Conservation (phyloP, 208 protist genomes). For the Trypanosoma lewisi region DNA sequence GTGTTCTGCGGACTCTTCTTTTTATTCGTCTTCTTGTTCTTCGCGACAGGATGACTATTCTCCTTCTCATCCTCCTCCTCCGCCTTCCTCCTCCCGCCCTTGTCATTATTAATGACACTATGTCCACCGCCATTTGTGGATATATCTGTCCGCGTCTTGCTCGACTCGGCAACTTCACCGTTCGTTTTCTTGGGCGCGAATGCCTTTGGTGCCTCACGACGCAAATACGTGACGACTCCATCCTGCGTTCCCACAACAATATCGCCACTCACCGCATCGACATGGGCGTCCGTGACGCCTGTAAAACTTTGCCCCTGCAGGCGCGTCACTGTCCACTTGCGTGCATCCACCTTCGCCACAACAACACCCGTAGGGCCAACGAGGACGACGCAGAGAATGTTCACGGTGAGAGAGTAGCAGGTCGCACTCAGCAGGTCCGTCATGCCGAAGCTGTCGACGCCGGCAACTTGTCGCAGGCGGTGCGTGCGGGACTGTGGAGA, state of each 20-base stretch:
- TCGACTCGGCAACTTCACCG: background rate
- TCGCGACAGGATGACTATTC: background rate
- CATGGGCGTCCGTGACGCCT: slow-evolving; percentile 38
- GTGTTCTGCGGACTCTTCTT: background rate
- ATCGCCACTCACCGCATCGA: slow-evolving; percentile 52
- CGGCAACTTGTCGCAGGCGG: slow-evolving; percentile 33
- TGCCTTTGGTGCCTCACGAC: slow-evolving; percentile 19
- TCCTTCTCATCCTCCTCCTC: background rate
- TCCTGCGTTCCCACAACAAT: slow-evolving; percentile 60
- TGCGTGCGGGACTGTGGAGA: slow-evolving; percentile 10
- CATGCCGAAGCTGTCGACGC: slow-evolving; percentile 33
- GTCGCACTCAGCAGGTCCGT: slow-evolving; percentile 38
- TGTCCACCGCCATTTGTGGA: background rate
- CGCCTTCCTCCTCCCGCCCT: background rate
- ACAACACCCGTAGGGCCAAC: slow-evolving; percentile 32
- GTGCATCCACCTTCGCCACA: slow-evolving; percentile 51
- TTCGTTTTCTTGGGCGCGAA: background rate
- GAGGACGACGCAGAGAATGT: slow-evolving; percentile 41
- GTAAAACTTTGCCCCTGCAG: slow-evolving; percentile 48
- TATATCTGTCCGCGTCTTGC: background rate
- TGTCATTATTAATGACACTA: slow-evolving; percentile 1
- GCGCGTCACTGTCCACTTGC: slow-evolving; percentile 41
- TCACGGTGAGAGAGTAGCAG: slow-evolving; percentile 36
- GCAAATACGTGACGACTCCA: slow-evolving; percentile 53
- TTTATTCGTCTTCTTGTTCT: background rate